A percentile compares a stretch with the other conserved stretches of the same genome.
Evolutionary conservation across 805 yeast species (phyloP).

Genomic region (Metschnikowia koreensis): DNA sequence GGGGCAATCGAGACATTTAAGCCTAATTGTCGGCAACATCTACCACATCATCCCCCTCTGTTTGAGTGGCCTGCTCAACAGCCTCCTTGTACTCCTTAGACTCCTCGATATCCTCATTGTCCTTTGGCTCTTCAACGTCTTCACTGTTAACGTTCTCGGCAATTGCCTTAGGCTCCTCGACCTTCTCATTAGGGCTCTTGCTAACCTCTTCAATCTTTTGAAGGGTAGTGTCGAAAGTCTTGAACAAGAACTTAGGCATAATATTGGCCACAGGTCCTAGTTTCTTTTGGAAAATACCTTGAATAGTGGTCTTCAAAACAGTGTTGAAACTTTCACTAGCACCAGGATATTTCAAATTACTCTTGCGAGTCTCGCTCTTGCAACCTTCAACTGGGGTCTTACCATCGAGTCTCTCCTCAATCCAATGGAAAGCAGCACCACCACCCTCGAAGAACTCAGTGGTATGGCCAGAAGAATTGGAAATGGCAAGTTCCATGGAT

Average conservation of each 20-base stretch:
- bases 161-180: too few relatives aligned
- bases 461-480: constrained; percentile 26
- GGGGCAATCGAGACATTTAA: too few relatives aligned
- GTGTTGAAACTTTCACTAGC: constrained; percentile 8
- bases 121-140: too few relatives aligned
- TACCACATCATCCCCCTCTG: too few relatives aligned
- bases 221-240: too few relatives aligned
- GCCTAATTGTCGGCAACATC: too few relatives aligned
- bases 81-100: too few relatives aligned
- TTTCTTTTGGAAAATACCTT: neutral
- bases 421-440: constrained; percentile 15
- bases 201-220: too few relatives aligned
- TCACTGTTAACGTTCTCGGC: too few relatives aligned
- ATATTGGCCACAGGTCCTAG: neutral
- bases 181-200: too few relatives aligned
- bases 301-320: constrained; percentile 1
- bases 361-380: constrained; percentile 6
- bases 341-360: constrained; percentile 16
- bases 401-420: constrained; percentile 13
- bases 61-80: too few relatives aligned
- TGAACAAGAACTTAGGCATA: neutral
- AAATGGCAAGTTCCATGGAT: constrained; percentile 29
- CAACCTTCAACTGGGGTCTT: constrained; percentile 13
- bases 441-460: constrained; percentile 19
- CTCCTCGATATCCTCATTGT: too few relatives aligned